These are phyloP conservation scores for Neodidymelliopsis sp. DNA, from an alignment of 2,329 filamentous ascomycete genomes.

Conservation along the genomic window DNA sequence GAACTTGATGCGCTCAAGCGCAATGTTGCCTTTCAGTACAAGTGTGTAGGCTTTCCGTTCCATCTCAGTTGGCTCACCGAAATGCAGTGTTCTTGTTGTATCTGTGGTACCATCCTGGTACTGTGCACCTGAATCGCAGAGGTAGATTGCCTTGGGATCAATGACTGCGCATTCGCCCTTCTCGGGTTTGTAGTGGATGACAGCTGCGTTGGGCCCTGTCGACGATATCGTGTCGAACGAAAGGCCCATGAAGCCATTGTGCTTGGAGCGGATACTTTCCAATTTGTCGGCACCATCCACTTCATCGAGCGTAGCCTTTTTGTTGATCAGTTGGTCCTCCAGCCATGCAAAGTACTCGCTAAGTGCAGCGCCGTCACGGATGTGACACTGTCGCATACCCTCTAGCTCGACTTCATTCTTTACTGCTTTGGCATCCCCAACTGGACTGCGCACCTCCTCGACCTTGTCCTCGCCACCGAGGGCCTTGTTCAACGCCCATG, in stretches of 20 bases:
- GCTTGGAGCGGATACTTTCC: conserved; percentile 73
- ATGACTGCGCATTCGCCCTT: conserved; percentile 81
- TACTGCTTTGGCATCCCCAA: conserved; percentile 89
- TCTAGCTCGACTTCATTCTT: conserved; percentile 91
- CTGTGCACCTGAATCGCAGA: conserved; percentile 97
- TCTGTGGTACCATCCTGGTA: conserved; percentile 96
- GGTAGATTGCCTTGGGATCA: conserved; percentile 84
- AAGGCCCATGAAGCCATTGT: conserved; percentile 82
- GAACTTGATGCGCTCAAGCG: conserved; percentile 84
- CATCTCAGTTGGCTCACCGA: conserved; percentile 80
- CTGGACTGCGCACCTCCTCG: conserved; percentile 84
- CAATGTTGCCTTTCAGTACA: conserved; percentile 93
- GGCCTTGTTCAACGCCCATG: conserved; percentile 88
- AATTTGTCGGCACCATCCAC: conserved; percentile 92
- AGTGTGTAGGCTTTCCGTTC: conserved; percentile 92
- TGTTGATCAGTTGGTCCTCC: conserved; percentile 81
- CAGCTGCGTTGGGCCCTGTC: conserved; percentile 87
- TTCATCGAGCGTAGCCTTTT: conserved; percentile 80
- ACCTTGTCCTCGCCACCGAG: conserved; percentile 86
- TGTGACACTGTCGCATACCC: conserved; percentile 93
- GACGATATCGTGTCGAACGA: conserved; percentile 97
- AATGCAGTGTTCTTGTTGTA: conserved; percentile 91
- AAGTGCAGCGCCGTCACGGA: conserved; percentile 89
- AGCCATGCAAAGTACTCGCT: conserved; percentile 97
- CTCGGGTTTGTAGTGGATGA: conserved; percentile 94